Conservation (phyloP, 2,329 filamentous ascomycete genomes). For the Aspergillus clavatus region DNA sequence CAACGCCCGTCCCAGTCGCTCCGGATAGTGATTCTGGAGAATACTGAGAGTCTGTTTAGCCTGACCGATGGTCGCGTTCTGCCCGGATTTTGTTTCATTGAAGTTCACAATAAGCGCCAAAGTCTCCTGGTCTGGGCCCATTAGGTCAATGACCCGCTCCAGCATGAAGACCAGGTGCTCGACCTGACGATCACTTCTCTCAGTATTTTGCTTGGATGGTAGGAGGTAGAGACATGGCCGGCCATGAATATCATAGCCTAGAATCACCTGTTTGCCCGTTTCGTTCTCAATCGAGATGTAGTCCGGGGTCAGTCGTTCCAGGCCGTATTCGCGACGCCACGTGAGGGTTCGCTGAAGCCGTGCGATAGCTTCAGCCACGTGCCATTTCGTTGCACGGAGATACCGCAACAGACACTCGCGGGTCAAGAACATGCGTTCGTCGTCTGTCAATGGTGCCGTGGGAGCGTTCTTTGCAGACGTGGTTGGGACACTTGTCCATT, state of each 20-base stretch:
- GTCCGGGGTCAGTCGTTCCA: constrained; percentile 68
- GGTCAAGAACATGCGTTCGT: constrained; percentile 85
- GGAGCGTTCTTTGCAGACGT: constrained; percentile 55
- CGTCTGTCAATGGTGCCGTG: constrained; percentile 64
- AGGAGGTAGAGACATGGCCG: constrained; percentile 89
- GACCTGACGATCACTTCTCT: constrained; percentile 76
- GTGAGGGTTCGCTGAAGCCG: constrained; percentile 75
- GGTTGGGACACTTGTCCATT: constrained; percentile 66
- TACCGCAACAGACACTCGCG: constrained; percentile 89
- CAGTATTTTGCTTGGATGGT: constrained; percentile 88
- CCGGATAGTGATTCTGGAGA: constrained; percentile 92
- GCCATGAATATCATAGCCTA: constrained; percentile 79
- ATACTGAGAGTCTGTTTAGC: constrained; percentile 83
- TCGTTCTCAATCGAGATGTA: constrained; percentile 92
- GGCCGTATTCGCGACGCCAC: constrained; percentile 88
- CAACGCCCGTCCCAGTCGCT: constrained; percentile 80
- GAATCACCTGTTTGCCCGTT: constrained; percentile 88
- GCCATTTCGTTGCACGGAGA: constrained; percentile 90
- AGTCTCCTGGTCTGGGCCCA: constrained; percentile 81
- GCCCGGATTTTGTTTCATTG: constrained; percentile 68
- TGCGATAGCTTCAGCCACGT: constrained; percentile 66
- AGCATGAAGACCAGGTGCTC: constrained; percentile 96
- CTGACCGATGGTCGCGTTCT: constrained; percentile 70
- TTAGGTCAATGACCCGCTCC: constrained; percentile 80
- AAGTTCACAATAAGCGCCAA: constrained; percentile 88